Evolutionary conservation across 805 yeast species (phyloP).

Genomic region (Wickerhamiella kurtzmanii): DNA sequence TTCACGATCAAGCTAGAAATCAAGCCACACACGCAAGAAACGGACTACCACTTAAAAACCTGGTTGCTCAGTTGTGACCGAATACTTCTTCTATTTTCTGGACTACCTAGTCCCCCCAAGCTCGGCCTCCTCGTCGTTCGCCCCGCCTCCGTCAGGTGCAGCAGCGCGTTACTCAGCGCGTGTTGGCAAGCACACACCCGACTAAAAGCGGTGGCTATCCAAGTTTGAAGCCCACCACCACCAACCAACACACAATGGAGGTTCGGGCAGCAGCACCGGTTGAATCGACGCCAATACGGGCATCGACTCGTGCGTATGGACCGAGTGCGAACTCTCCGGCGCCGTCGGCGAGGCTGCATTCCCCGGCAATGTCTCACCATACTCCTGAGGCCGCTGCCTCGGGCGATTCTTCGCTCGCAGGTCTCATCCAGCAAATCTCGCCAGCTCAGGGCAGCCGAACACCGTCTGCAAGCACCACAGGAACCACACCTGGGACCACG

Average conservation of each 20-base stretch:
- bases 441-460: no score
- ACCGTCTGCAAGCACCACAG: no score
- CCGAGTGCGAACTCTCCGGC: constrained; percentile 2
- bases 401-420: background rate
- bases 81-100: no score
- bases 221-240: background rate
- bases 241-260: background rate
- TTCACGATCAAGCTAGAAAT: no score
- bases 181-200: background rate
- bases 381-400: background rate
- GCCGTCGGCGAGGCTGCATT: background rate
- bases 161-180: background rate
- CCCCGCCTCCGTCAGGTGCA: no score
- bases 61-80: no score
- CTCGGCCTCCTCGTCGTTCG: background rate
- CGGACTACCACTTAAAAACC: no score
- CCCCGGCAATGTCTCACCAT: background rate
- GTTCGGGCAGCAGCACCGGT: background rate
- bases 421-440: background rate
- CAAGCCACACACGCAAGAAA: no score
- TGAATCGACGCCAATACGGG: constrained; percentile 4
- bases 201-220: background rate
- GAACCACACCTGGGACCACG: background rate
- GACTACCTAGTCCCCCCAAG: background rate
- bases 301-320: constrained; percentile 16